Evolutionary conservation across 208 protist species (phyloP).

Genomic region (Leishmania braziliensis): DNA sequence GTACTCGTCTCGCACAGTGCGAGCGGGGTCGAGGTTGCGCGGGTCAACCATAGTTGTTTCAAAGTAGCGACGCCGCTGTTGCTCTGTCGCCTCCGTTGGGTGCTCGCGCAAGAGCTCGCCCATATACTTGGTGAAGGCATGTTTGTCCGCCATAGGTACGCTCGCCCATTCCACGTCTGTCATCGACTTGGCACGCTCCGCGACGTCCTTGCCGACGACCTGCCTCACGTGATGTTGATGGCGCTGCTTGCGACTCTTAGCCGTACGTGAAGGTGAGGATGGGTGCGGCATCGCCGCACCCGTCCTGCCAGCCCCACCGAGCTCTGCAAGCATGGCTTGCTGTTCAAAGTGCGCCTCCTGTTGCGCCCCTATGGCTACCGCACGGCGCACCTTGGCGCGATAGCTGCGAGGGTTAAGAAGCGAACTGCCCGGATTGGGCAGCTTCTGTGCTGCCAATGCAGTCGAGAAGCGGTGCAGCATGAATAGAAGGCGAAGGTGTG

Average conservation of each 20-base stretch:
- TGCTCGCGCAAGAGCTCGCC: slow-evolving; percentile 49
- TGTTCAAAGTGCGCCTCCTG: slow-evolving; percentile 48
- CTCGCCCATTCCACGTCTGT: slow-evolving; percentile 83
- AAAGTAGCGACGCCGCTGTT: slow-evolving; percentile 87
- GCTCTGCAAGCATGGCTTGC: slow-evolving; percentile 64
- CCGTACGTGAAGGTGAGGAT: neutral
- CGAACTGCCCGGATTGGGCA: slow-evolving; percentile 64
- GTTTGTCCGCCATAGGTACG: slow-evolving; percentile 75
- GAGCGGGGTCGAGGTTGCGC: slow-evolving; percentile 56
- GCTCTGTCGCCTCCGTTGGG: slow-evolving; percentile 76
- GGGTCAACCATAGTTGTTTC: slow-evolving; percentile 83
- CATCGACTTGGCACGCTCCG: slow-evolving; percentile 70
- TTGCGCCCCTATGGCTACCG: slow-evolving; percentile 30
- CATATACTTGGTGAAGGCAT: slow-evolving; percentile 84
- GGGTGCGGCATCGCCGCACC: neutral
- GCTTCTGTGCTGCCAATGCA: slow-evolving; percentile 14
- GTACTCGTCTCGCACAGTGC: slow-evolving; percentile 69
- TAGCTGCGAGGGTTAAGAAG: slow-evolving; percentile 75
- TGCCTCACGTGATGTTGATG: slow-evolving; percentile 33
- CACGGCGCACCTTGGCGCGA: slow-evolving; percentile 49
- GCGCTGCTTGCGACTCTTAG: slow-evolving; percentile 50
- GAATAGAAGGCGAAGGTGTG: neutral
- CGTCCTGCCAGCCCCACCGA: slow-evolving; percentile 31
- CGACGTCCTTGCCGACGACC: slow-evolving; percentile 47
- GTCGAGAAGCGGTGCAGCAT: slow-evolving; percentile 21